These are phyloP conservation scores for Candida coquimbonensis DNA, from an alignment of 805 yeast genomes.

Conservation along the genomic window DNA sequence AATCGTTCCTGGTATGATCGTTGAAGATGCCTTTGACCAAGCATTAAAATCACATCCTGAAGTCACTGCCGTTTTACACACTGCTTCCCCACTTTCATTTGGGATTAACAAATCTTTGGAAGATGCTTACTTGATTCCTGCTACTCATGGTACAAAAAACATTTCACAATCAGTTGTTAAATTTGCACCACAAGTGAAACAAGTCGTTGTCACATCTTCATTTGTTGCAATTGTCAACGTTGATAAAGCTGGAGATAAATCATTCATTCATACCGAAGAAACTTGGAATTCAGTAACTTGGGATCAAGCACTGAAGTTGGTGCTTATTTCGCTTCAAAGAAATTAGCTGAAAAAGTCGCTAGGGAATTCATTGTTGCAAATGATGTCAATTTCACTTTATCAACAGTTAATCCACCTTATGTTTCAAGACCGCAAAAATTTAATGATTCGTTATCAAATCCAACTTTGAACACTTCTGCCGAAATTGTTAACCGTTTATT, in stretches of 20 bases:
- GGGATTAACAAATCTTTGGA: no score
- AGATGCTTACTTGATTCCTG: no score
- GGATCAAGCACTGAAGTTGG: slow-evolving; percentile 9
- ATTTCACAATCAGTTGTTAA: slow-evolving; percentile 9
- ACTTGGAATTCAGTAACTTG: slow-evolving; percentile 42
- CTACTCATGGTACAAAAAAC: no score
- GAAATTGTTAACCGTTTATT: slow-evolving; percentile 21
- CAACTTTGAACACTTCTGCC: slow-evolving; percentile 33
- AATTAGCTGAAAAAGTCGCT: no score
- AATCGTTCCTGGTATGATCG: no score
- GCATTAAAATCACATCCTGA: no score
- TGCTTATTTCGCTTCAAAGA: no score
- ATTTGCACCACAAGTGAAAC: slow-evolving; percentile 32
- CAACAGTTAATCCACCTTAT: slow-evolving; percentile 43
- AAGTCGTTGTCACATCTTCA: slow-evolving; percentile 54
- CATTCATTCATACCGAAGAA: slow-evolving; percentile 25
- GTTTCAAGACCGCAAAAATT: slow-evolving; percentile 53
- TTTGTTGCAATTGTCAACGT: slow-evolving; percentile 38
- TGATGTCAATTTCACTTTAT: slow-evolving; percentile 28
- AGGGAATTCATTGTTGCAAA: no score
- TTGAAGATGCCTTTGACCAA: no score
- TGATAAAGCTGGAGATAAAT: slow-evolving; percentile 6
- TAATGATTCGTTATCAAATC: slow-evolving; percentile 32
- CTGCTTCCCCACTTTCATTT: no score
- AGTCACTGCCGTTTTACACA: no score